A percentile compares a stretch with the other conserved stretches of the same genome.
Evolutionary conservation across 1,284 basidiomycete species (phyloP).

Genomic region (Tilletia setariae): DNA sequence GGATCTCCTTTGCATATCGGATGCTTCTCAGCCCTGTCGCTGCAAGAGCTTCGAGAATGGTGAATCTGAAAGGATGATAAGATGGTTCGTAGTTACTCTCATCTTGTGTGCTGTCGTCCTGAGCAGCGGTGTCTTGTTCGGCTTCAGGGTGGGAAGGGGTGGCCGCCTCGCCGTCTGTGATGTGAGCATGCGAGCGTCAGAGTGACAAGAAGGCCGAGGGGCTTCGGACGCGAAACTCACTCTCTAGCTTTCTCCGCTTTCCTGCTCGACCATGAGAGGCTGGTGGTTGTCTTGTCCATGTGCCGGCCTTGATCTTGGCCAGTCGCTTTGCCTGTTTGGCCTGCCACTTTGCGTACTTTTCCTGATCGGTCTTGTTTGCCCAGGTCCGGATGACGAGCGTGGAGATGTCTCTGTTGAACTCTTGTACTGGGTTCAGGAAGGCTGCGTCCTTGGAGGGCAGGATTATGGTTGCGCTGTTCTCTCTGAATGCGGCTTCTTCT

Average conservation of each 20-base stretch:
- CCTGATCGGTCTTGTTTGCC: constrained; percentile 70
- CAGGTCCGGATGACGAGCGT: constrained; percentile 83
- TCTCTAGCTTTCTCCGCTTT: constrained; percentile 15
- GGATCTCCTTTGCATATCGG: constrained; percentile 96
- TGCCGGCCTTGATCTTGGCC: constrained; percentile 33
- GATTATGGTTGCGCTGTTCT: constrained; percentile 50
- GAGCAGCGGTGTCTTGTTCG: too few relatives aligned
- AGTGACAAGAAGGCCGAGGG: neutral
- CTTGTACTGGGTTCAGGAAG: constrained; percentile 97
- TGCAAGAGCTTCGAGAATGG: constrained; percentile 88
- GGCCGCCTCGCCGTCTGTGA: neutral
- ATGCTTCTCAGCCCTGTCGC: constrained; percentile 94
- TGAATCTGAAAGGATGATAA: constrained; percentile 65
- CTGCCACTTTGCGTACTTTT: constrained; percentile 65
- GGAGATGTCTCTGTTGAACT: constrained; percentile 94
- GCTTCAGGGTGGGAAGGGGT: too few relatives aligned
- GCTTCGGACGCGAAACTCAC: neutral
- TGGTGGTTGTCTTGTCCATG: neutral
- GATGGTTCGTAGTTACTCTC: constrained; percentile 53
- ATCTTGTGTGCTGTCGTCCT: neutral
- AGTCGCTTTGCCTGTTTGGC: constrained; percentile 52
- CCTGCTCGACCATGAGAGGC: constrained; percentile 3
- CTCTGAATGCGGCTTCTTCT: constrained; percentile 46
- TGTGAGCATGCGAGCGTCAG: neutral
- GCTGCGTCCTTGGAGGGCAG: constrained; percentile 53